phyloP scores from a whole-genome alignment of 2,329 filamentous ascomycete genomes.

The Diaporthe sp. region DNA sequence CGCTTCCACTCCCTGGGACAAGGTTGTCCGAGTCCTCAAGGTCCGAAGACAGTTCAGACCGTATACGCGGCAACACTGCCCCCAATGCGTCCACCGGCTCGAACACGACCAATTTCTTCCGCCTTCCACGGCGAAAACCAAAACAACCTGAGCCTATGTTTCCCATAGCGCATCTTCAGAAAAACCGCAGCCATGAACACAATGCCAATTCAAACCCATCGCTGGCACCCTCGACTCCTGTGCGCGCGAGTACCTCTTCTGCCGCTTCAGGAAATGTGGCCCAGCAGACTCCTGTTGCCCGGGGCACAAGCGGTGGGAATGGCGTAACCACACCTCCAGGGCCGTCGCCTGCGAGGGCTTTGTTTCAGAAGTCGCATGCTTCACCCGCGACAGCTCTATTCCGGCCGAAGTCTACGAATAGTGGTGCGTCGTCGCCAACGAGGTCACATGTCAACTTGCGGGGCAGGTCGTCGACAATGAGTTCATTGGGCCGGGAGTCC shows the following conservation, averaged over 20 bases:
- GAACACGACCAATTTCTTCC: slow-evolving; percentile 82
- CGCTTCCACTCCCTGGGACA: slow-evolving; percentile 73
- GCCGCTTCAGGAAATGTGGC: slow-evolving; percentile 31
- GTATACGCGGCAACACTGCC: slow-evolving; percentile 73
- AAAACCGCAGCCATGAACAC: slow-evolving; percentile 68
- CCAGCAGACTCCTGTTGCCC: slow-evolving; percentile 37
- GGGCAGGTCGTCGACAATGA: slow-evolving; percentile 90
- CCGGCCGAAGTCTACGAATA: slow-evolving; percentile 61
- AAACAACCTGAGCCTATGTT: slow-evolving; percentile 84
- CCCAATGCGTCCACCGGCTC: slow-evolving; percentile 57
- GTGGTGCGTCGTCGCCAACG: slow-evolving; percentile 77
- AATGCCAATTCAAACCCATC: slow-evolving; percentile 57
- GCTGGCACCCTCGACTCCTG: slow-evolving; percentile 54
- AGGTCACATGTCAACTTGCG: slow-evolving; percentile 72
- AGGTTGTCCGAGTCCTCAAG: slow-evolving; percentile 88
- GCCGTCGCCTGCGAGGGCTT: slow-evolving; percentile 50
- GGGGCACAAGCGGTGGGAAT: slow-evolving; percentile 47
- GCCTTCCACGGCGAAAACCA: slow-evolving; percentile 80
- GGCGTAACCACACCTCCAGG: slow-evolving; percentile 48
- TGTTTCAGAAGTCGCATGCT: slow-evolving; percentile 51
- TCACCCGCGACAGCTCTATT: slow-evolving; percentile 66
- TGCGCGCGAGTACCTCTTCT: slow-evolving; percentile 38
- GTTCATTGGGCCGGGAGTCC: slow-evolving; percentile 80
- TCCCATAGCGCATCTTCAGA: slow-evolving; percentile 86
- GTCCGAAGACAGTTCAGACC: slow-evolving; percentile 86